Evolutionary conservation across 208 protist genomes (phyloP).

Genomic region (Endotrypanum monterogeii): DNA sequence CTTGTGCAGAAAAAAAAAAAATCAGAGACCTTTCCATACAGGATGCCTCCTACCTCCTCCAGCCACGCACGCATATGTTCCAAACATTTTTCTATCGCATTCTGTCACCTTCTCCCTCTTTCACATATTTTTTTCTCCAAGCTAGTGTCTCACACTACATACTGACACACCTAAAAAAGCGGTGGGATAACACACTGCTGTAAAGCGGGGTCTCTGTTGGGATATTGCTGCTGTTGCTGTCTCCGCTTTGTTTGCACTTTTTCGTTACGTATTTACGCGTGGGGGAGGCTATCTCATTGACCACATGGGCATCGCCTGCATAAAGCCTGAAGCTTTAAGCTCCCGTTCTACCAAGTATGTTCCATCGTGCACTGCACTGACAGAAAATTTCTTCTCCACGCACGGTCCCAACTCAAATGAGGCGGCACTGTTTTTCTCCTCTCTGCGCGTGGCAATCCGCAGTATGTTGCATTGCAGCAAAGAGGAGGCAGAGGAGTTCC

Average conservation of each 20-base stretch:
- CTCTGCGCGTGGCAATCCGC: slow-evolving; percentile 41
- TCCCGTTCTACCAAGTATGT: slow-evolving; percentile 36
- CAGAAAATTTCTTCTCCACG: slow-evolving; percentile 46
- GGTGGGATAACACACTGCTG: too few species aligned
- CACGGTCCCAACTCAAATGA: slow-evolving; percentile 34
- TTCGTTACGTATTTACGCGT: neutral
- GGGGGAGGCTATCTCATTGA: neutral
- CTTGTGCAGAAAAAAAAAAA: neutral
- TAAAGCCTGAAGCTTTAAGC: slow-evolving; percentile 11
- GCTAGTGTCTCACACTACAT: too few species aligned
- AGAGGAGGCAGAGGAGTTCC: slow-evolving; percentile 53
- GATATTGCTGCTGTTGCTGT: too few species aligned
- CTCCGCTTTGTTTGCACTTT: neutral
- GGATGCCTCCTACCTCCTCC: neutral
- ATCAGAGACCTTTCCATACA: neutral
- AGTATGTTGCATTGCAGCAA: slow-evolving; percentile 43
- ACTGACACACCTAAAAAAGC: too few species aligned
- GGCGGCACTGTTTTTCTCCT: slow-evolving; percentile 52
- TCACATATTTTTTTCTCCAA: too few species aligned
- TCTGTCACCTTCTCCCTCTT: too few species aligned
- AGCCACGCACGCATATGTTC: too few species aligned
- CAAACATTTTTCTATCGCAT: too few species aligned
- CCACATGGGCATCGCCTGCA: slow-evolving; percentile 44
- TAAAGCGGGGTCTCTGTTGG: too few species aligned
- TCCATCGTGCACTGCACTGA: slow-evolving; percentile 35